phyloP scores from a whole-genome alignment of 2,329 filamentous ascomycete species.

The Aspergillus sp. region DNA sequence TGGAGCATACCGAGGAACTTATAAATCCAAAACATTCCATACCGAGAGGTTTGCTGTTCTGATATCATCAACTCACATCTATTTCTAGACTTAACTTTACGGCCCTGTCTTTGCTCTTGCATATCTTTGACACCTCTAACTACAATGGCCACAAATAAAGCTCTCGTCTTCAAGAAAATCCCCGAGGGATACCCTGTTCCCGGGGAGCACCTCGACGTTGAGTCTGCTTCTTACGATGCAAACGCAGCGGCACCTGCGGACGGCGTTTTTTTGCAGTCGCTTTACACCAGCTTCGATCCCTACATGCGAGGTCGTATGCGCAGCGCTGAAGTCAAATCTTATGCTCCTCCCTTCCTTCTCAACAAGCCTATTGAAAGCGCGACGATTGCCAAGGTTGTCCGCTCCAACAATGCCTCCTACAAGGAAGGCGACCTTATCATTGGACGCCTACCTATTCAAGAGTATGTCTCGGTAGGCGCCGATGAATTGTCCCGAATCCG shows the following conservation, averaged over 20 bases:
- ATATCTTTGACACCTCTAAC: background rate
- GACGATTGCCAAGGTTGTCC: conserved; percentile 67
- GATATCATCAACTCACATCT: background rate
- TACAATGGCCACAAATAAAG: conserved; percentile 62
- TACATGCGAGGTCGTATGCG: conserved; percentile 84
- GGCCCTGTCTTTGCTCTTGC: background rate
- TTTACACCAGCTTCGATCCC: conserved; percentile 77
- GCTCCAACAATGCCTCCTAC: conserved; percentile 65
- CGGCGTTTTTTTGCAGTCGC: conserved; percentile 67
- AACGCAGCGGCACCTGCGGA: conserved; percentile 56
- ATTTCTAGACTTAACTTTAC: background rate
- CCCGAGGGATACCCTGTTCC: conserved; percentile 67
- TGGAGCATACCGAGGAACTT: background rate
- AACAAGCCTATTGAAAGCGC: conserved; percentile 64
- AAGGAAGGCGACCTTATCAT: conserved; percentile 66
- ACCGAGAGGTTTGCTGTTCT: background rate
- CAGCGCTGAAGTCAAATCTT: conserved; percentile 62
- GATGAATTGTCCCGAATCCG: conserved; percentile 45
- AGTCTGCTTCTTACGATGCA: conserved; percentile 67
- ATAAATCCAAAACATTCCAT: conserved; percentile 6
- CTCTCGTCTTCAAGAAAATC: conserved; percentile 69
- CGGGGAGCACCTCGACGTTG: conserved; percentile 69
- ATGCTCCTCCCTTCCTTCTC: conserved; percentile 62
- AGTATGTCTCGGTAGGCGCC: conserved; percentile 64
- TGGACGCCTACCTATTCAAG: conserved; percentile 60